Base-by-base conservation (phyloP, 78 protist species). In the Guillardia theta region DNA sequence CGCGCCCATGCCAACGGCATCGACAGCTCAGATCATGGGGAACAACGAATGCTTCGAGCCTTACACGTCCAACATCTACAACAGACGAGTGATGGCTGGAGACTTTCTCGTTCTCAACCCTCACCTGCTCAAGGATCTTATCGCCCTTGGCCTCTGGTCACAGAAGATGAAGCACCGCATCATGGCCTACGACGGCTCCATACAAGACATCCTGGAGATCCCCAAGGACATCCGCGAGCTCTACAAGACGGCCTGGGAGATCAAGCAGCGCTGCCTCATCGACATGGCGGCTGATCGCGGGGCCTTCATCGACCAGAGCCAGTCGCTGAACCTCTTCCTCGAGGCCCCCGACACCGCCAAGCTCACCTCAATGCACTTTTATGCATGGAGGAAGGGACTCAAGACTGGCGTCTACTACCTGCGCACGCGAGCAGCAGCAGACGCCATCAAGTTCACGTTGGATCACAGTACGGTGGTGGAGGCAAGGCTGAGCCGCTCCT, bases 1-100 rank as follows among this genome's bases (percentile, higher is more conserved):
- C 9, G 99, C 99, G 9, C 99, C 99, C 50, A 99, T 99, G 99
- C 99, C 99, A 76, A 99, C 99, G 8, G 99, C 99, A 0, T 96
- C 98, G 64, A 98, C 99, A 6, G 95, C 98, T 19, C 83, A 4
- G 83, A 97, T 98, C 64, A 96, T 98, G 70, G 99, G 99, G 88
- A 98, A 98, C 97, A 98, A 98, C 95, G 99, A 99, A 95, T 96
- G 98, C 92, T 96, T 99, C 53, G 99, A 99, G 95, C 99, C 99
- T 58, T 98, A 96, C 98, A 98, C 99, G 10, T 95, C 97, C 76
- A 99, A 99, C 98, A 95, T 99, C 46, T 99, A 98, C 97, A 64
- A 95, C 76, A 97, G 99, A 47, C 97, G 99, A 18, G 99, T 97
- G 3, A 94, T 98, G 53, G 97, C 98, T 10, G 99, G 99, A 21